Conservation (phyloP, 306 rosid genomes). For the Betula pendula region DNA sequence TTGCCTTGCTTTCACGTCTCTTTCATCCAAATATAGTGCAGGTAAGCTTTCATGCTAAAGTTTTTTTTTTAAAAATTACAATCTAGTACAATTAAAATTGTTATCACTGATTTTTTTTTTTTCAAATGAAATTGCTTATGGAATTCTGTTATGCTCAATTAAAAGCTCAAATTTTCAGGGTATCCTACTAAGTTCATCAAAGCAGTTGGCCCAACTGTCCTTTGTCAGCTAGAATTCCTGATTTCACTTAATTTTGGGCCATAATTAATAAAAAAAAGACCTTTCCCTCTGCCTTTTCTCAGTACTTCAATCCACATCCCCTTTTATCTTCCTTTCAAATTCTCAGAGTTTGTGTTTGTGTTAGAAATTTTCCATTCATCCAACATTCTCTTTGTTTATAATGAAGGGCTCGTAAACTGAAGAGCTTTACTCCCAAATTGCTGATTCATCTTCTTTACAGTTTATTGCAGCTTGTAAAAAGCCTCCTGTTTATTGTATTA, state of each 20-base stretch:
- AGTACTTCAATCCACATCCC: neutral
- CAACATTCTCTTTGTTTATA: neutral
- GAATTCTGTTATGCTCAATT: neutral
- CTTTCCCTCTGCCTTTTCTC: neutral
- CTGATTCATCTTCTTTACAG: slow-evolving; percentile 39
- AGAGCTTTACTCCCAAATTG: neutral
- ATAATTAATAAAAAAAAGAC: neutral
- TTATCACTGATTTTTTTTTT: neutral
- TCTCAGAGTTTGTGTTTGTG: neutral
- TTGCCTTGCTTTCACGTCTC: slow-evolving; percentile 89
- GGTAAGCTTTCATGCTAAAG: slow-evolving; percentile 38
- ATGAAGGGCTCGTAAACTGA: neutral
- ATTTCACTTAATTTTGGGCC: neutral
- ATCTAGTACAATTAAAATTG: neutral
- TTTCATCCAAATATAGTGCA: slow-evolving; percentile 93
- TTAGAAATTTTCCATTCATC: neutral
- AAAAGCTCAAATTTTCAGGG: neutral
- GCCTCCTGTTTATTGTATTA: slow-evolving; percentile 95
- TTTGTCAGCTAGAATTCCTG: neutral
- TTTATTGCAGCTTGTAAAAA: slow-evolving; percentile 96
- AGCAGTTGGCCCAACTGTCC: neutral
- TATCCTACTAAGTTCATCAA: neutral
- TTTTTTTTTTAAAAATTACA: neutral
- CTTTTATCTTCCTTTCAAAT: neutral
- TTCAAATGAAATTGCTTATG: neutral